These are phyloP conservation scores for Populus euphratica DNA, from an alignment of 345 rosid genomes.

Conservation along the genomic window DNA sequence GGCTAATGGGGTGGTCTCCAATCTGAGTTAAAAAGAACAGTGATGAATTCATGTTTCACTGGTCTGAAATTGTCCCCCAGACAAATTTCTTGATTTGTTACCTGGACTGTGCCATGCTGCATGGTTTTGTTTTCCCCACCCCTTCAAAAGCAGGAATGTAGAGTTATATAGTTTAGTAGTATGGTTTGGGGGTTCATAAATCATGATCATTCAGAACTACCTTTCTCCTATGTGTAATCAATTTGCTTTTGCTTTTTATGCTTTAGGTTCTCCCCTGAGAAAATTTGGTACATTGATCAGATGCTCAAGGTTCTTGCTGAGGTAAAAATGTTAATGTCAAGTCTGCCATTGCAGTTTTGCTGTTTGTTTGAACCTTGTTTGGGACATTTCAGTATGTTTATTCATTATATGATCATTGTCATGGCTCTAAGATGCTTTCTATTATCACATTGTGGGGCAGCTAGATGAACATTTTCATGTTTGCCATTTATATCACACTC, in stretches of 20 bases:
- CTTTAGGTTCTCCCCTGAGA: conserved; percentile 91
- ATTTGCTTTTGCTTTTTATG: conserved; percentile 18
- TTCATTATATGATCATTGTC: not conserved
- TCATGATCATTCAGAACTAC: not conserved
- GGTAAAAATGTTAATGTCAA: conserved; percentile 45
- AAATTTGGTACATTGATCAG: conserved; percentile 96
- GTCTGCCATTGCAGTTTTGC: not conserved
- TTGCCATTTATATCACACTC: not conserved
- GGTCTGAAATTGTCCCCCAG: not conserved
- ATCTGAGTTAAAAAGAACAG: not conserved
- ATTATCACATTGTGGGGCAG: not conserved
- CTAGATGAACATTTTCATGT: not conserved
- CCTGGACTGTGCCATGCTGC: not conserved
- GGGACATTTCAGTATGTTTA: conserved; percentile 7
- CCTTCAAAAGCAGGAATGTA: not conserved
- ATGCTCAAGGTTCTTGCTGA: conserved; percentile 98
- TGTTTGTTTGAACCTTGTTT: conserved; percentile 8
- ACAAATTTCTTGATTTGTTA: not conserved
- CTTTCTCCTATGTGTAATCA: not conserved
- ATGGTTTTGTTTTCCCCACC: not conserved
- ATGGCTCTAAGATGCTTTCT: not conserved
- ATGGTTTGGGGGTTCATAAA: not conserved
- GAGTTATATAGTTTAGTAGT: not conserved
- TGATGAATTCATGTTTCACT: not conserved
- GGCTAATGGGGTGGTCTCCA: not conserved